Evolutionary conservation across 1,284 basidiomycete genomes (phyloP).

Genomic region (Earliella scabrosa): DNA sequence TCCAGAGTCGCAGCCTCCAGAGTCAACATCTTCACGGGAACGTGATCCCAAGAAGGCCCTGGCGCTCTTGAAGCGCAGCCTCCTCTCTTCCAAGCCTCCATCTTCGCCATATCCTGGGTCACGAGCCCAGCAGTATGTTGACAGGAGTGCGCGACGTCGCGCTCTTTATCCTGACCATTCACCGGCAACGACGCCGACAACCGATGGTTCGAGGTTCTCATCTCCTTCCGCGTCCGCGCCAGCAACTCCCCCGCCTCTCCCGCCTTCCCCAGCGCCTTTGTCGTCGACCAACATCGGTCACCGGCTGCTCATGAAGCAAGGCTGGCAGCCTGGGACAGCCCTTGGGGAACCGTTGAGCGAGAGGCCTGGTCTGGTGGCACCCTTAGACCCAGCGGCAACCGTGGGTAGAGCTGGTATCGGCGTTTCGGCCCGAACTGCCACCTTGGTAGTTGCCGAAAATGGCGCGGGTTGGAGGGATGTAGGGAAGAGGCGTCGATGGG

Average conservation of each 20-base stretch:
- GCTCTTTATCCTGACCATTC: conserved; percentile 49
- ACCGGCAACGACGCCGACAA: conserved; percentile 2
- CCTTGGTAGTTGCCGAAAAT: background rate
- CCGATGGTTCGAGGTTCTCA: conserved; percentile 47
- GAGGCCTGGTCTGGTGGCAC: conserved; percentile 51
- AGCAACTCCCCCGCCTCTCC: conserved; percentile 15
- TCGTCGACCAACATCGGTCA: conserved; percentile 67
- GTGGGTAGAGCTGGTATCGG: conserved; percentile 60
- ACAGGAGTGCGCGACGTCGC: conserved; percentile 71
- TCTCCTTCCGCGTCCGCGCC: conserved; percentile 7
- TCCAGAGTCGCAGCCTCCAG: background rate
- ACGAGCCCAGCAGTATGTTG: conserved; percentile 47
- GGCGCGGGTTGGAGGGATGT: conserved; percentile 33
- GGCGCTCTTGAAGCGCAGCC: conserved; percentile 58
- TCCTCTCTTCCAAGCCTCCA: conserved; percentile 52
- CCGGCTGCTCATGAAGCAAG: conserved; percentile 68
- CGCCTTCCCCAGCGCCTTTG: conserved; percentile 46
- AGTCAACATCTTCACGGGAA: conserved; percentile 8
- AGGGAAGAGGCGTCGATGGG: conserved; percentile 36
- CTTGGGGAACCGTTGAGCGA: conserved; percentile 48
- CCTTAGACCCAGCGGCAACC: conserved; percentile 51
- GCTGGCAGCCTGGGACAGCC: conserved; percentile 70
- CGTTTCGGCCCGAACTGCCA: conserved; percentile 26
- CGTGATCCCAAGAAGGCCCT: conserved; percentile 65
- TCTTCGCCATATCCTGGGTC: conserved; percentile 14